Conservation (phyloP, 176 grass and related monocot species). For the Triticum monococcum region DNA sequence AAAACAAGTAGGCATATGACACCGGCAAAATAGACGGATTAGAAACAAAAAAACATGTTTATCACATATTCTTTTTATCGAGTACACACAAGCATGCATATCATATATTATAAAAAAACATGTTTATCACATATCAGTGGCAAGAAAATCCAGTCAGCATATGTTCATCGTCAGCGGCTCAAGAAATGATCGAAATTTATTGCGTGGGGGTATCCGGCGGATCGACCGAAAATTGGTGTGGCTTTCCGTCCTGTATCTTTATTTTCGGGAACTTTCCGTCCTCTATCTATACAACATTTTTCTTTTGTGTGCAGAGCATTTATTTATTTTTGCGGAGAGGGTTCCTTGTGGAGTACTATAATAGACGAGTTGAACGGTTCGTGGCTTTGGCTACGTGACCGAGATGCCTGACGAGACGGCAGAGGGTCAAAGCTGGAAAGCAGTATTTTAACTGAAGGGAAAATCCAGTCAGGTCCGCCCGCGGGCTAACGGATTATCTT, state of each 20-base stretch:
- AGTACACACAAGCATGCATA: no score
- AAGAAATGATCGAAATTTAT: background rate
- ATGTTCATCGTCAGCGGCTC: background rate
- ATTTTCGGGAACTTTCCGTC: no score
- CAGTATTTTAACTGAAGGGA: slow-evolving; percentile 15
- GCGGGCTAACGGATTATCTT: background rate
- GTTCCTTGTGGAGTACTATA: background rate
- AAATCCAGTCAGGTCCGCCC: background rate
- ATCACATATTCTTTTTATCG: background rate
- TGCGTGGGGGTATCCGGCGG: background rate
- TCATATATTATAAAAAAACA: no score
- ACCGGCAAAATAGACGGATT: background rate
- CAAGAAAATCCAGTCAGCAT: slow-evolving; percentile 27
- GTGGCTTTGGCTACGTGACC: background rate
- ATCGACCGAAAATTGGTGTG: background rate
- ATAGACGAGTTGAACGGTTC: background rate
- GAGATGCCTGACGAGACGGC: background rate
- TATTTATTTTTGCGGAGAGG: background rate
- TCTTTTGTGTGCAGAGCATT: background rate
- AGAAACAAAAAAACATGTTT: background rate
- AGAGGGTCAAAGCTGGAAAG: slow-evolving; percentile 20
- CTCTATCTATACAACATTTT: no score
- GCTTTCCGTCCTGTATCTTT: no score
- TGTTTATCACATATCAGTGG: background rate
- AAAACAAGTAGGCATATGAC: background rate